Evolutionary conservation across 129 eudicot genomes (phyloP).

Genomic region (Chrysanthemum lavandulifolium): DNA sequence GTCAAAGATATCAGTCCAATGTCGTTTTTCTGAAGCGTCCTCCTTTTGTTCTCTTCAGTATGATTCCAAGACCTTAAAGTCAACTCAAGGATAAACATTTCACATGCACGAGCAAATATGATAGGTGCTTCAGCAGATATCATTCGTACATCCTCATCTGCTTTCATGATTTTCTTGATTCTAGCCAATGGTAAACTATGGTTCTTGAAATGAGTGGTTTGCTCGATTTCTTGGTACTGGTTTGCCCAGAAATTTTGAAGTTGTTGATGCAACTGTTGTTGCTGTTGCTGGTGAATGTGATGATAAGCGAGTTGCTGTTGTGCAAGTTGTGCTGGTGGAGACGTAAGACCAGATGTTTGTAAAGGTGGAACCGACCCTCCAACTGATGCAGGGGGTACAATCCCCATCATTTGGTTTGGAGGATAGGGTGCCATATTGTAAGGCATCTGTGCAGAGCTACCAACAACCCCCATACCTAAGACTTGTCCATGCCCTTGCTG

Average conservation of each 20-base stretch:
- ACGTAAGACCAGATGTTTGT: no score
- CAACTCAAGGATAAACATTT: not conserved
- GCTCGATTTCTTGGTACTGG: not conserved
- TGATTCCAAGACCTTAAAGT: not conserved
- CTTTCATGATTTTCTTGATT: not conserved
- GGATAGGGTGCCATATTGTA: no score
- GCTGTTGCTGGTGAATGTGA: not conserved
- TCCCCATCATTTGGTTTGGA: no score
- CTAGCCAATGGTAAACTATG: not conserved
- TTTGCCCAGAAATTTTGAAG: not conserved
- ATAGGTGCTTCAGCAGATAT: not conserved
- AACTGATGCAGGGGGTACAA: no score
- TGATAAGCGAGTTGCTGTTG: not conserved
- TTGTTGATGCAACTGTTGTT: not conserved
- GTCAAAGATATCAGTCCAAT: not conserved
- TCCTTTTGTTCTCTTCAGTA: not conserved
- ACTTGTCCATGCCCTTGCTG: no score
- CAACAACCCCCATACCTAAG: no score
- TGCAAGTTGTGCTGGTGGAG: not conserved
- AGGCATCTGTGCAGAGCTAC: no score
- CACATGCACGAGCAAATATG: not conserved
- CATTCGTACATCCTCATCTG: not conserved
- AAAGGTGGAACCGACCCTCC: no score
- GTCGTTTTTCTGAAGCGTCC: not conserved
- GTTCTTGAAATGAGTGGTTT: not conserved